Evolutionary conservation across 129 eudicot genomes (phyloP).

Genomic region (Dittrichia graveolens): DNA sequence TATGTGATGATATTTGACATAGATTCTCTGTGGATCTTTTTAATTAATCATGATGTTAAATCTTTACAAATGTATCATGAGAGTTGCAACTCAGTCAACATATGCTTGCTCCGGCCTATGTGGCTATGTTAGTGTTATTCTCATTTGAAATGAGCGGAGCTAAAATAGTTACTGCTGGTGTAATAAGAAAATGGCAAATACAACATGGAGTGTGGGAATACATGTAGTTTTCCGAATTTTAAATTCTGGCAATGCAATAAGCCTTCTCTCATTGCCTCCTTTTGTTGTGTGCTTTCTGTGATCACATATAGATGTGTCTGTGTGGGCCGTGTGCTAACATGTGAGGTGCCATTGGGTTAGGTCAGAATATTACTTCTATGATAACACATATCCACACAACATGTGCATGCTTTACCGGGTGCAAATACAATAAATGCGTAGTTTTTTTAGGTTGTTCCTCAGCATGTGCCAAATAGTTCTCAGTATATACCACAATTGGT

Average conservation of each 20-base stretch:
- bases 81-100: constrained; percentile 16
- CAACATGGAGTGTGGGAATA: not conserved
- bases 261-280: not conserved
- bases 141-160: constrained; percentile 1
- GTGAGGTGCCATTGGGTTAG: too few relatives aligned
- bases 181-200: constrained; percentile 3
- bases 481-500: not conserved
- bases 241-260: not conserved
- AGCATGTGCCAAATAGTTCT: not conserved
- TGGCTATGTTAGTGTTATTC: not conserved
- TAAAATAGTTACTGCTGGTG: not conserved
- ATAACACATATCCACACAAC: not conserved
- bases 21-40: too few relatives aligned
- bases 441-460: not conserved
- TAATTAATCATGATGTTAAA: not conserved
- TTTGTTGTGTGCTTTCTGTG: not conserved
- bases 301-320: not conserved
- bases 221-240: not conserved
- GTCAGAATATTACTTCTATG: not conserved
- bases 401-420: not conserved
- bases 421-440: not conserved
- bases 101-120: not conserved
- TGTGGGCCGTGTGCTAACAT: not conserved
- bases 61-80: constrained; percentile 18
- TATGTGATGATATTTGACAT: too few relatives aligned